A percentile compares a stretch with the other conserved stretches of the same genome.
Conservation (phyloP, 257 asterid species). For the Thymus quinquecostatus region DNA sequence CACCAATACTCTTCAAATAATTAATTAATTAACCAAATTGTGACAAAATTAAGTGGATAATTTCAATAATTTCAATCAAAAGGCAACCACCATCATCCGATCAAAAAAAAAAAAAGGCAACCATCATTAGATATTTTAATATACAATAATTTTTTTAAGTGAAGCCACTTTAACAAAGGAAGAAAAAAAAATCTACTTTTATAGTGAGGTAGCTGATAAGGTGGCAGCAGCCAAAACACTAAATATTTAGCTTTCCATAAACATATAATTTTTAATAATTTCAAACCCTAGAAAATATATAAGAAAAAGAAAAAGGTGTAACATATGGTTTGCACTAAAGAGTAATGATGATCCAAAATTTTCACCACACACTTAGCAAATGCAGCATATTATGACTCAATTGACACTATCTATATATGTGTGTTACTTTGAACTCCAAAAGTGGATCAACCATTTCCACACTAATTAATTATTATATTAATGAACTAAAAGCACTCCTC, state of each 20-base stretch:
- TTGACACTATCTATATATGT: slow-evolving; percentile 32
- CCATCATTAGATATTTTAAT: not conserved
- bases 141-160: slow-evolving; percentile 11
- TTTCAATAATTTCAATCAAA: slow-evolving; percentile 12
- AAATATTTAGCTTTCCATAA: slow-evolving; percentile 22
- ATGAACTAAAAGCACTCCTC: slow-evolving; percentile 12
- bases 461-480: slow-evolving; percentile 11
- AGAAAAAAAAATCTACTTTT: slow-evolving; percentile 15
- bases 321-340: slow-evolving; percentile 33
- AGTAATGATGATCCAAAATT: slow-evolving; percentile 3
- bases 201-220: slow-evolving; percentile 36
- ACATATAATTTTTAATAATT: not conserved
- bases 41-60: slow-evolving; percentile 6
- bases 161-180: slow-evolving; percentile 28
- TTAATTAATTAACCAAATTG: not conserved
- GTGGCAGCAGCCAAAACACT: slow-evolving; percentile 42
- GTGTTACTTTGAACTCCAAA: slow-evolving; percentile 28
- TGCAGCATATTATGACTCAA: slow-evolving; percentile 41
- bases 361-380: slow-evolving; percentile 31
- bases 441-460: slow-evolving; percentile 36
- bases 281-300: not conserved
- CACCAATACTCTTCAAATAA: not conserved
- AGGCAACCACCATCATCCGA: not conserved
- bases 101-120: too few relatives aligned
- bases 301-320: not conserved